Base-by-base conservation (phyloP, 2,329 filamentous ascomycete genomes). In the Phoma sp. region DNA sequence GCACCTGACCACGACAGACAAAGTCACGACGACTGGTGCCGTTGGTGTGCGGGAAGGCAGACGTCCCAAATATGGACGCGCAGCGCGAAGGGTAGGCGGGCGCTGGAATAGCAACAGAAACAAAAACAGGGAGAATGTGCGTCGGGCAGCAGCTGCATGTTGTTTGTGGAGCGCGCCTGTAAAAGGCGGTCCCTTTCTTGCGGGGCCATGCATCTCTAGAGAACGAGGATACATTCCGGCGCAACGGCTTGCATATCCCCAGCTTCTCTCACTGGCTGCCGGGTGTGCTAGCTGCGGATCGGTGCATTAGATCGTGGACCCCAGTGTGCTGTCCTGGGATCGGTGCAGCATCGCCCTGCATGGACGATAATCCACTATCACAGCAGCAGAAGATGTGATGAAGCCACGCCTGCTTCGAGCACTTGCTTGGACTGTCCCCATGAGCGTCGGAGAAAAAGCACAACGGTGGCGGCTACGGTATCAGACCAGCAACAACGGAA, bases 141-240 rank as follows among this genome's bases (percentile, higher is more conserved):
- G 43, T 53, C 43, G 50, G 50, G 50, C 50, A 53, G 52, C 52
- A 52, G 47, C 55, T 48, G 58, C 52, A 52, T 51, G 43, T 47
- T 40, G 38, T 21, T 35, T 45, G 48, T 52, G 39, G 32, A 43
- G 37, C 39, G 44, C 39, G 29, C 48, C 49, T 52, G 45, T 46
- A 29, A 36, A 24, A 38, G 31, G 40, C 51, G 51, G 44, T 48
- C 37, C 13, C 47, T 51, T 31, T 17, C 33, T 29, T 35, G 35
- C 22, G 33, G 25, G 47, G 36, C 36, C 58, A 53, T 61, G 56
- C 36, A 58, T 51, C 49, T 53, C 38, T 60, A 63, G 63, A 46
- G 46, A 51, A 38, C 43, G 52, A 58, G 56, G 57, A 57, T 53
- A 37, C 50, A 46, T 46, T 43, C 60, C 65, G 61, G 56, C 43